Evolutionary conservation across 2,329 filamentous ascomycete genomes (phyloP).

Genomic region (Aspergillus jensenii): DNA sequence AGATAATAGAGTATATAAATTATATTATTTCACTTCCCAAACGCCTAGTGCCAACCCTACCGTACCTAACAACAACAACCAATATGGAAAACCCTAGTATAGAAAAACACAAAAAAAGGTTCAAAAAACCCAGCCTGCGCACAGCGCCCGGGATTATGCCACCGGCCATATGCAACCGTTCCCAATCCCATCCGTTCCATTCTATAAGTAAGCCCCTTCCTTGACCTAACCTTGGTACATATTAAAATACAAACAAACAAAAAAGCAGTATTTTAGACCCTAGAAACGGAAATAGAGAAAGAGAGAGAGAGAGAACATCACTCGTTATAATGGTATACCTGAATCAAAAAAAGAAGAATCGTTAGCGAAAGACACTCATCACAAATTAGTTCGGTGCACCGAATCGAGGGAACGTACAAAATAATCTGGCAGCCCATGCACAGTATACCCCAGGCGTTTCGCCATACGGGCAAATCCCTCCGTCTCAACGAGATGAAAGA

Average conservation of each 20-base stretch:
- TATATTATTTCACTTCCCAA: neutral
- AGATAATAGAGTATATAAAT: neutral
- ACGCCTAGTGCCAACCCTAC: neutral
- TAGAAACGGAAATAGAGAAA: neutral
- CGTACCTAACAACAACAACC: neutral
- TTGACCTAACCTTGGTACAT: neutral
- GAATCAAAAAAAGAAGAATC: neutral
- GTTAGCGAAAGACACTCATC: neutral
- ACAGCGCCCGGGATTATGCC: neutral
- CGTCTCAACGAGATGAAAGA: conserved; percentile 96
- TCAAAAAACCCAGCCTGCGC: neutral
- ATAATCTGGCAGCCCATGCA: conserved; percentile 92
- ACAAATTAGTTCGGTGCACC: too few relatives aligned
- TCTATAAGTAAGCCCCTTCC: neutral
- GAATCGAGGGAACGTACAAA: conserved; percentile 62
- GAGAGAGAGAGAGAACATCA: conserved; percentile 32
- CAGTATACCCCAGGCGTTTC: conserved; percentile 77
- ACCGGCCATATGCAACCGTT: neutral
- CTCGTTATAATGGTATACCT: conserved; percentile 92
- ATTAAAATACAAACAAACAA: neutral
- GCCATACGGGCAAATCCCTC: conserved; percentile 99
- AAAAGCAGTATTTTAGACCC: neutral
- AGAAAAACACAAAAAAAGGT: neutral
- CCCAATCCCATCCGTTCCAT: neutral
- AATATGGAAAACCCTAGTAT: neutral